Base-by-base conservation (phyloP, 768 basidiomycete species). In the Hericium rajendrae region DNA sequence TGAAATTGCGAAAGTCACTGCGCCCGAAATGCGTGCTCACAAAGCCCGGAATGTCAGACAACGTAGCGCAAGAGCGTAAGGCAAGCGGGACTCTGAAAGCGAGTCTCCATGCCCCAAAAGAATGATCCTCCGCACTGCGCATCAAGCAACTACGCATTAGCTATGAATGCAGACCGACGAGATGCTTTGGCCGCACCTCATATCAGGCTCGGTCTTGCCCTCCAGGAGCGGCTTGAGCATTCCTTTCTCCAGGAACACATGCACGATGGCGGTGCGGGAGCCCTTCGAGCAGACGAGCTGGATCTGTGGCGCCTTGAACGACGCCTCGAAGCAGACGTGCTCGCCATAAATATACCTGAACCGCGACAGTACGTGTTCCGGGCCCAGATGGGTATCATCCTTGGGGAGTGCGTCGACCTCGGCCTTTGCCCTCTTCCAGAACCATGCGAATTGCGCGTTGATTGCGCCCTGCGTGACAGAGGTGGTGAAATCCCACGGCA, bases 61-160 rank as follows among this genome's bases (percentile, higher is more conserved):
- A 63, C 60, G 16, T 53, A 41, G 46, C 62, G 58, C 1, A 46
- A 10, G 57, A 55, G 48, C 60, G 57, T 48, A 63, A 56, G 60
- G 64, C 66, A 16, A 70, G 39, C 11, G 60, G 61, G 24, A 70
- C 67, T 53, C 67, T 67, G 62, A 69, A 70, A 3, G 68, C 67
- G 12, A 69, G 57, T 4, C 64, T 58, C 64, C 67, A 68, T 20
- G n/a, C 9, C 20, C n/a, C n/a, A 20, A 46, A 46, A 16, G n/a
- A 11, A 20, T 46, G 6, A n/a, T 46, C 43, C 43, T 15, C 9
- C 2, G 15, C 43, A 10, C 43, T 46, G 43, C 16, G 6, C 16
- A n/a, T n/a, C 9, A n/a, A 6, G 6, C 20, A n/a, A 46, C 6
- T 9, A 46, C 16, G 20, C 43, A 46, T 46, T 20, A 20, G 16